Evolutionary conservation across 2,329 filamentous ascomycete genomes (phyloP).

Genomic region (Cladosporium sp.): DNA sequence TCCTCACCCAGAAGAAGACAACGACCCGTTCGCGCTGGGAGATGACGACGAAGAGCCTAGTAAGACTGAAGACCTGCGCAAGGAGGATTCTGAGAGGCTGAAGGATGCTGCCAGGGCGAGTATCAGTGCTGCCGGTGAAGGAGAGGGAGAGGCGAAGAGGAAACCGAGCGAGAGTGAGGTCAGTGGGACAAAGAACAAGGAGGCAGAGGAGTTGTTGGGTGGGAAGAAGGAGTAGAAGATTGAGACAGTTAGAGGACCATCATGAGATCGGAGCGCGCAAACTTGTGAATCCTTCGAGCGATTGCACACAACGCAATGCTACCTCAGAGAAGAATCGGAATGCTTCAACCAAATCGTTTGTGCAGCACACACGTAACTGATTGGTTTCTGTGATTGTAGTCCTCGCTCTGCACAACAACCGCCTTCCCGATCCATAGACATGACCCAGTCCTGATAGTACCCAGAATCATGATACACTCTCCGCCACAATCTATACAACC

Average conservation of each 20-base stretch:
- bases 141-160: slow-evolving; percentile 23
- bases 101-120: slow-evolving; percentile 48
- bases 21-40: slow-evolving; percentile 93
- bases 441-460: too few species aligned
- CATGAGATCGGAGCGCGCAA: too few species aligned
- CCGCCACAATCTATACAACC: not conserved
- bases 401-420: too few species aligned
- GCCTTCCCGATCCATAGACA: too few species aligned
- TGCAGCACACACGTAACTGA: too few species aligned
- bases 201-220: slow-evolving; percentile 41
- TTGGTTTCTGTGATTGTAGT: too few species aligned
- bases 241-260: not conserved
- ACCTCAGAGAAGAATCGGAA: too few species aligned
- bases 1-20: slow-evolving; percentile 78
- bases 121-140: slow-evolving; percentile 51
- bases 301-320: too few species aligned
- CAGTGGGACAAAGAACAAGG: slow-evolving; percentile 43
- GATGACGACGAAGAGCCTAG: slow-evolving; percentile 77
- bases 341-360: too few species aligned
- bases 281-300: too few species aligned
- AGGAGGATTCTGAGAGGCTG: slow-evolving; percentile 49
- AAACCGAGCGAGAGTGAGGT: slow-evolving; percentile 34
- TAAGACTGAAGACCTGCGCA: slow-evolving; percentile 60
- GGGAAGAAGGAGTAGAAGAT: slow-evolving; percentile 11
- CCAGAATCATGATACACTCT: too few species aligned